Evolutionary conservation across 2,329 filamentous ascomycete species (phyloP).

Genomic region (Fonsecaea multimorphosa): DNA sequence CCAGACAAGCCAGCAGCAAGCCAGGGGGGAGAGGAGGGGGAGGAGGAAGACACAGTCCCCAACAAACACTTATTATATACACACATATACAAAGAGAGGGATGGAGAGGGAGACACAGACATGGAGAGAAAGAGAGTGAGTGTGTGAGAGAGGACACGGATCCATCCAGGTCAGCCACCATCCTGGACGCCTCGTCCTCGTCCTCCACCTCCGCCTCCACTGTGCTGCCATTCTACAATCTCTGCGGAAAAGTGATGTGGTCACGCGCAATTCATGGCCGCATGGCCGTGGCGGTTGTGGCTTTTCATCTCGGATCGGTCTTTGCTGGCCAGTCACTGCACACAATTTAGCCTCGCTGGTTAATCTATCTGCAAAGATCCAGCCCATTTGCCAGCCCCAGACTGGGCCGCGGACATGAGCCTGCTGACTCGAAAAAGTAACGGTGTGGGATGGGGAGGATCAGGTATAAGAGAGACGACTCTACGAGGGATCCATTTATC

Average conservation of each 20-base stretch:
- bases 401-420: not conserved
- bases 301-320: slow-evolving; percentile 11
- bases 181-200: not conserved
- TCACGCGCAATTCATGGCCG: slow-evolving; percentile 1
- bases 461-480: not conserved
- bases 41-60: not conserved
- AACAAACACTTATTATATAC: too few species aligned
- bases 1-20: not conserved
- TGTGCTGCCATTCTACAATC: not conserved
- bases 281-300: not conserved
- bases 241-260: not conserved
- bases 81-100: not conserved
- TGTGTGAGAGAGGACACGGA: too few species aligned
- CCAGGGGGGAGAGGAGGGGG: not conserved
- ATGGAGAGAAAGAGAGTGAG: not conserved
- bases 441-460: not conserved
- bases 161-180: not conserved
- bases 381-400: slow-evolving; percentile 4
- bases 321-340: not conserved
- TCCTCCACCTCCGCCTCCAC: not conserved
- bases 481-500: too few species aligned
- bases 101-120: not conserved
- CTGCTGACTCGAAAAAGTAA: slow-evolving; percentile 15
- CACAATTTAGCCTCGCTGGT: slow-evolving; percentile 12
- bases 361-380: slow-evolving; percentile 10